Conservation (phyloP, 768 basidiomycete species). For the Artomyces pyxidatus region DNA sequence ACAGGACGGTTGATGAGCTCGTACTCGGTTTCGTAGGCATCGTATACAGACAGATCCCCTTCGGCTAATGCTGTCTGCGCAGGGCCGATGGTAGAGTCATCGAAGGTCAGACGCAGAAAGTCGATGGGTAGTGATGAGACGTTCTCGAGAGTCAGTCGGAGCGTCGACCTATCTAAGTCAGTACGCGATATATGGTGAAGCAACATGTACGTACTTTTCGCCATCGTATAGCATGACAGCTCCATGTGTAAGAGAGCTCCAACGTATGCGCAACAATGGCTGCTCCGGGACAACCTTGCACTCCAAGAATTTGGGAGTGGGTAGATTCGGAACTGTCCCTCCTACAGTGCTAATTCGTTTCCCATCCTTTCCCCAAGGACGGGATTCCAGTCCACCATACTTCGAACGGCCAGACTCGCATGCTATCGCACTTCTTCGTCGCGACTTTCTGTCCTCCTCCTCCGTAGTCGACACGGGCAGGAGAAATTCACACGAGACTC, state of each 20-base stretch:
- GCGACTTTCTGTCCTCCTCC: constrained; percentile 55
- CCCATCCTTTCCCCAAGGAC: constrained; percentile 46
- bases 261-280: constrained; percentile 77
- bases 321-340: constrained; percentile 20
- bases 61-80: constrained; percentile 74
- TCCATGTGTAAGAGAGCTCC: constrained; percentile 87
- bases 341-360: constrained; percentile 31
- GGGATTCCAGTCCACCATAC: constrained; percentile 62
- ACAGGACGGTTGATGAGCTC: constrained; percentile 70
- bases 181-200: constrained; percentile 3
- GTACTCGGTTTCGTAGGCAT: constrained; percentile 87
- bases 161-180: constrained; percentile 50
- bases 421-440: constrained; percentile 48
- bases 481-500: constrained; percentile 60
- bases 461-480: constrained; percentile 66
- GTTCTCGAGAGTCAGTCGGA: constrained; percentile 87
- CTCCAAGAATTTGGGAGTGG: constrained; percentile 52
- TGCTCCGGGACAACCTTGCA: constrained; percentile 82
- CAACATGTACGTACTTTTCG: constrained; percentile 53
- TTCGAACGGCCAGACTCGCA: constrained; percentile 70
- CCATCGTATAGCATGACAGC: constrained; percentile 95
- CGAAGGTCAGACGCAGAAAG: constrained; percentile 79
- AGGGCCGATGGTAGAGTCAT: constrained; percentile 79
- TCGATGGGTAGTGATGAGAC: constrained; percentile 76
- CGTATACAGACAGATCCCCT: constrained; percentile 71